phyloP scores from a whole-genome alignment of 257 asterid species.

The Ocimum tenuiflorum region DNA sequence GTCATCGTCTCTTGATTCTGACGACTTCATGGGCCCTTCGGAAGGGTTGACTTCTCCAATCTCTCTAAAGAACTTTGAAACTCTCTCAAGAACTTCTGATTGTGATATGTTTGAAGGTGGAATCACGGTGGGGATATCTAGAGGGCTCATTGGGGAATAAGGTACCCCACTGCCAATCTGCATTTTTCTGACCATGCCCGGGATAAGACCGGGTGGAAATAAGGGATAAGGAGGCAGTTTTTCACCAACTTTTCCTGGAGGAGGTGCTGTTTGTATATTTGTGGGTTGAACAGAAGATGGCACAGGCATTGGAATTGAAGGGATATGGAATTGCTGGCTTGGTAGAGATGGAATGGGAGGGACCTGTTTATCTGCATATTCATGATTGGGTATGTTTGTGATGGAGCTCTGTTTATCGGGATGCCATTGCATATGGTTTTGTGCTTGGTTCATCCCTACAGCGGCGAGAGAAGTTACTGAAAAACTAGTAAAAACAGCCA shows the following conservation, averaged over 20 bases:
- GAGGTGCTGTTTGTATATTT: conserved; percentile 40
- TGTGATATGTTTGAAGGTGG: conserved; percentile 76
- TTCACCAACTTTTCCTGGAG: conserved; percentile 45
- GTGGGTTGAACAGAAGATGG: conserved; percentile 50
- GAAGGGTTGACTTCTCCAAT: conserved; percentile 92
- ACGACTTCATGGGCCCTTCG: conserved; percentile 69
- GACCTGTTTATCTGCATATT: conserved; percentile 43
- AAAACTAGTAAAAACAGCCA: neutral
- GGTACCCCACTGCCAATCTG: conserved; percentile 99
- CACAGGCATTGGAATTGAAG: conserved; percentile 38
- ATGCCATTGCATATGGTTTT: conserved; percentile 54
- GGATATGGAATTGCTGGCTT: conserved; percentile 57
- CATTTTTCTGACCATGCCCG: conserved; percentile 97
- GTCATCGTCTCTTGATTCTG: conserved; percentile 44
- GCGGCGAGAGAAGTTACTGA: neutral
- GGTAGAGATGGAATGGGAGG: conserved; percentile 45
- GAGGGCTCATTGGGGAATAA: conserved; percentile 91
- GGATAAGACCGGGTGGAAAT: conserved; percentile 95
- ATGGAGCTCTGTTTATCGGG: conserved; percentile 41
- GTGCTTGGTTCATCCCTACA: conserved; percentile 39
- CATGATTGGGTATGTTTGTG: conserved; percentile 43
- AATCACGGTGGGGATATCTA: conserved; percentile 82
- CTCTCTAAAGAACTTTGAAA: conserved; percentile 82
- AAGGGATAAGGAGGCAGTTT: conserved; percentile 78
- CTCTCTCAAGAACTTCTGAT: conserved; percentile 79